Evolutionary conservation across 139 green algal genomes (phyloP), one percentile per base, ranked within the genome.

Genomic region (Tetraselmis striata): DNA sequence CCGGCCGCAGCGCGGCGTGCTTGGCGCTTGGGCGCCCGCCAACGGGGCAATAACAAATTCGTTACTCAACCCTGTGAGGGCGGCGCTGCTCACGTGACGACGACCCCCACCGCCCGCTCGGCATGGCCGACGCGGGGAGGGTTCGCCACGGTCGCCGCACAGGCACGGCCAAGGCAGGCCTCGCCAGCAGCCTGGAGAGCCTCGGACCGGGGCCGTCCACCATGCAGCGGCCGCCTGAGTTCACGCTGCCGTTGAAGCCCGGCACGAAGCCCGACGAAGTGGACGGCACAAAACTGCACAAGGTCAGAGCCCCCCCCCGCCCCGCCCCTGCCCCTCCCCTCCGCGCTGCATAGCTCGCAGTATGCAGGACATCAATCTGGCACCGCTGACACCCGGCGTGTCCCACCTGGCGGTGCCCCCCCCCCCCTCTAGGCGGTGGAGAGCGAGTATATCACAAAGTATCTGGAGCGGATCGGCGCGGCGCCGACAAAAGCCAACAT

Each of bases 391-490:
- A n/a, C n/a, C n/a, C n/a, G n/a, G n/a, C n/a, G n/a, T n/a, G n/a
- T n/a, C n/a, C n/a, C n/a, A n/a, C n/a, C n/a, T n/a, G n/a, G n/a
- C n/a, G n/a, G n/a, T n/a, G n/a, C n/a, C n/a, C n/a, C n/a, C n/a
- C n/a, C n/a, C n/a, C n/a, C n/a, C n/a, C n/a, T n/a, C n/a, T n/a
- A 90, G 86, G 77, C 86, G 0, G 77, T 91, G 26, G 74, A 76
- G 0, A 81, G 79, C 1, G 88, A 91, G 84, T 91, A 89, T 77
- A 82, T 84, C 0, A 89, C 84, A 0, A 88, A 87, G n/a, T 92
- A 92, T 29, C 80, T 92, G 78, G 88, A 92, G 82, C 75, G 77
- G 27, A 84, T 92, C 23, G 88, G 88, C 18, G 86, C 87, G 29
- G 29, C 32, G 76, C 86, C 88, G 27, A 83, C 79, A 58, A 85